Conservation (phyloP, 2,329 filamentous ascomycete genomes). For the Blastomyces percursus region DNA sequence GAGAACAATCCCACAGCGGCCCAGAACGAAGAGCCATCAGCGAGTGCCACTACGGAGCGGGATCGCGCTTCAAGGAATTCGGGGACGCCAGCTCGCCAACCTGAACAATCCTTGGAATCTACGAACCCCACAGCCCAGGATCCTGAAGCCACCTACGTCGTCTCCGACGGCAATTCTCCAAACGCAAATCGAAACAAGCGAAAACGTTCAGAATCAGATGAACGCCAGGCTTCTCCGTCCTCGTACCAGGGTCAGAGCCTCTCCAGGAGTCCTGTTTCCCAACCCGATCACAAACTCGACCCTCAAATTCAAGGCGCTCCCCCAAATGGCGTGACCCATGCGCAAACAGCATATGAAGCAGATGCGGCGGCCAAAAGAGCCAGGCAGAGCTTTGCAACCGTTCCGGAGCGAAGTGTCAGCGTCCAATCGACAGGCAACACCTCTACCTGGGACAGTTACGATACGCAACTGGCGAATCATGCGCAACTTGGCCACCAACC, state of each 20-base stretch:
- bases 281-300: constrained; percentile 25
- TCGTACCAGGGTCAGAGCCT: constrained; percentile 28
- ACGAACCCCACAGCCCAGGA: constrained; percentile 23
- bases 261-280: constrained; percentile 29
- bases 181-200: constrained; percentile 36
- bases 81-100: constrained; percentile 20
- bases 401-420: constrained; percentile 2
- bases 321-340: constrained; percentile 15
- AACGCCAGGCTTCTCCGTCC: constrained; percentile 29
- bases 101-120: constrained; percentile 43
- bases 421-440: constrained; percentile 1
- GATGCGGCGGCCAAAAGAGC: constrained; percentile 2
- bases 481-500: constrained; percentile 36
- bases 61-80: constrained; percentile 14
- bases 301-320: constrained; percentile 15
- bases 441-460: constrained; percentile 29
- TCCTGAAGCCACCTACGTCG: constrained; percentile 18
- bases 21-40: constrained; percentile 14
- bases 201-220: constrained; percentile 58
- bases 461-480: constrained; percentile 34
- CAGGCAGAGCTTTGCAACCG: constrained; percentile 4
- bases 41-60: constrained; percentile 14
- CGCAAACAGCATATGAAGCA: constrained; percentile 16
- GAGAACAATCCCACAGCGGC: constrained; percentile 9
- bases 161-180: constrained; percentile 37